Evolutionary conservation across 495 filamentous ascomycete species (phyloP), one percentile per base, ranked within the genome.

Genomic region (Talaromyces stipitatus): DNA sequence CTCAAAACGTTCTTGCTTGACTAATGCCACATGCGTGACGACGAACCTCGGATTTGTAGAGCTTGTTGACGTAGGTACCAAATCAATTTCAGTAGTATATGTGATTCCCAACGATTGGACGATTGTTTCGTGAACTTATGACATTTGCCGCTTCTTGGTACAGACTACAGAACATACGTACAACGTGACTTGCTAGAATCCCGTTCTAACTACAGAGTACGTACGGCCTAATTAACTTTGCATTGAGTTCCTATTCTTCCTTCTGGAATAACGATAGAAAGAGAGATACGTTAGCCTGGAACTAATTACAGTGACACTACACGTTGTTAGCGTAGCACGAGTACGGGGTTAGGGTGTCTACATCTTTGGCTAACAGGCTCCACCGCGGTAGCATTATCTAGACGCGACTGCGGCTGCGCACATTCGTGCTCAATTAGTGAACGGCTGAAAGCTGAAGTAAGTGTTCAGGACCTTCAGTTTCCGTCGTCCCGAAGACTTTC

Each of bases 251-350:
- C n/a, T n/a, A n/a, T n/a, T n/a, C n/a, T n/a, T n/a, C 16, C 36
- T 47, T 47, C 43, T 47, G 43, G 43, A 47, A 47, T 20, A 47
- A 26, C 43, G 22, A 47, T 47, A 14, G 43, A 47, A 47, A 47
- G 14, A 12, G 43, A 46, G 43, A 46, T 24, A 46, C 20, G 24
- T 26, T 47, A 47, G 43, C 43, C 18, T 47, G 43, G 2, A 7
- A 23, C 43, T 47, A 47, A 26, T 26, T 26, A 9, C 36, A 18
- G 43, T 22, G 41, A n/a, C 41, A 45, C 41, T n/a, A 23, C 14
- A 11, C 33, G 36, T 16, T 3, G 16, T 41, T 18, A n/a, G n/a
- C 9, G n/a, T 41, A 41, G 36, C 36, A 41, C 36, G 36, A 18
- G 18, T 41, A 41, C 36, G 36, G 36, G 16, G 36, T 38, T n/a